Evolutionary conservation across 495 filamentous ascomycete species (phyloP).

Genomic region (Penicillium turbatum): DNA sequence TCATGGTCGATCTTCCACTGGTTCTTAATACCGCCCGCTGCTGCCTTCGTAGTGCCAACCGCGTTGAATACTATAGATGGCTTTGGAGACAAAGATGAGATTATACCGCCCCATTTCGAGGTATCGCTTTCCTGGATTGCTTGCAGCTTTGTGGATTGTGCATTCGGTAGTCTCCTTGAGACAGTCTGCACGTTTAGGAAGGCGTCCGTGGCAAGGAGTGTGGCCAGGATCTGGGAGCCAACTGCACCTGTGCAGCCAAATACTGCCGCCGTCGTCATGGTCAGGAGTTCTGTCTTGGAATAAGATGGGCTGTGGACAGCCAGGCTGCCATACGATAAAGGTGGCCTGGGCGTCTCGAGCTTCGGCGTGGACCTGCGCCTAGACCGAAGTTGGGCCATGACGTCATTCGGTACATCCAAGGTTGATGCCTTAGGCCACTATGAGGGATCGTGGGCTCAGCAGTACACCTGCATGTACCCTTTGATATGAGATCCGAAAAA

Average conservation of each 20-base stretch:
- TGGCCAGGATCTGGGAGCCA: constrained; percentile 53
- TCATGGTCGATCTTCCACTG: constrained; percentile 52
- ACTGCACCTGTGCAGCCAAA: constrained; percentile 56
- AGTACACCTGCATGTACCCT: too few species aligned
- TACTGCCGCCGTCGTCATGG: constrained; percentile 43
- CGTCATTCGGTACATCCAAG: too few species aligned
- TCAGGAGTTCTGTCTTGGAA: neutral
- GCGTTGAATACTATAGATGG: constrained; percentile 45
- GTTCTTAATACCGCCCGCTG: constrained; percentile 42
- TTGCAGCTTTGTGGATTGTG: constrained; percentile 46
- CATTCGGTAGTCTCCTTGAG: constrained; percentile 49
- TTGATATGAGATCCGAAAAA: too few species aligned
- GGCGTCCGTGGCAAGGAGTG: constrained; percentile 44
- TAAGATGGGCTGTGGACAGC: neutral
- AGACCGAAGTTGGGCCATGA: too few species aligned
- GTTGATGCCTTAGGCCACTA: too few species aligned
- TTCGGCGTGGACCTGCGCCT: too few species aligned
- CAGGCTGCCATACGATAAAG: too few species aligned
- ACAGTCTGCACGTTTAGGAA: constrained; percentile 51
- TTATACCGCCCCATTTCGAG: constrained; percentile 32
- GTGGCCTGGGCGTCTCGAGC: neutral
- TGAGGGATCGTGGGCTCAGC: too few species aligned
- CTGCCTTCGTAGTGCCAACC: constrained; percentile 42
- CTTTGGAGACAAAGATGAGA: constrained; percentile 32
- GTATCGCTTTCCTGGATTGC: constrained; percentile 26